Evolutionary conservation across 2,329 filamentous ascomycete species (phyloP).

Genomic region (Penicillium brasilianum): DNA sequence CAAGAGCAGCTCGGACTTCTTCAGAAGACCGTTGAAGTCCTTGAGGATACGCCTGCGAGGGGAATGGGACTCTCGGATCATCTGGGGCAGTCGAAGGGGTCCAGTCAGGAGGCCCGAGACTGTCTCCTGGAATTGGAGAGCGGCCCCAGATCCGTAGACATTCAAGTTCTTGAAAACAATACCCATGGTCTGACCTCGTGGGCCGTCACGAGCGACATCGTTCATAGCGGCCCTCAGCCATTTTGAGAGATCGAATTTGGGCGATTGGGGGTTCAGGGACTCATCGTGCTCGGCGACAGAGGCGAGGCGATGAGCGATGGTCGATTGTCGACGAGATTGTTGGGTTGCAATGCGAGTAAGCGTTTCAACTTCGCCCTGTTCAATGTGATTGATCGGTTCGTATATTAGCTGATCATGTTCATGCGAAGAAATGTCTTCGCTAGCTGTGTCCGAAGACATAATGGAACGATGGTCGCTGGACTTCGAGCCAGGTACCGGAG

Average conservation of each 20-base stretch:
- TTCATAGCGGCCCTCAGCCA: slow-evolving; percentile 26
- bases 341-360: slow-evolving; percentile 30
- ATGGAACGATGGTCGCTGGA: neutral
- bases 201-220: slow-evolving; percentile 20
- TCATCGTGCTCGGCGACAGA: slow-evolving; percentile 24
- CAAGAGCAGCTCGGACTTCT: slow-evolving; percentile 57
- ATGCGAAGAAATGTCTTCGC: neutral
- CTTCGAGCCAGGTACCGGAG: neutral
- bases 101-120: slow-evolving; percentile 27
- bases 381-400: slow-evolving; percentile 22
- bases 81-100: slow-evolving; percentile 26
- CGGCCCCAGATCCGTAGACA: slow-evolving; percentile 35
- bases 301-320: slow-evolving; percentile 16
- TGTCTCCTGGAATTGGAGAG: slow-evolving; percentile 33
- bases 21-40: slow-evolving; percentile 64
- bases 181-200: slow-evolving; percentile 20
- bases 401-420: slow-evolving; percentile 7
- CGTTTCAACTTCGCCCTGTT: slow-evolving; percentile 25
- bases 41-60: slow-evolving; percentile 57
- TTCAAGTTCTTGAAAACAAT: slow-evolving; percentile 32
- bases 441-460: slow-evolving; percentile 6
- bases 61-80: slow-evolving; percentile 21
- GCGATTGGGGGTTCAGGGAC: slow-evolving; percentile 24
- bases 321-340: slow-evolving; percentile 26
- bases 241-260: slow-evolving; percentile 27